Evolutionary conservation across 2,329 filamentous ascomycete genomes (phyloP), one percentile per base, ranked within the genome.

Genomic region (Beauveria varroae): DNA sequence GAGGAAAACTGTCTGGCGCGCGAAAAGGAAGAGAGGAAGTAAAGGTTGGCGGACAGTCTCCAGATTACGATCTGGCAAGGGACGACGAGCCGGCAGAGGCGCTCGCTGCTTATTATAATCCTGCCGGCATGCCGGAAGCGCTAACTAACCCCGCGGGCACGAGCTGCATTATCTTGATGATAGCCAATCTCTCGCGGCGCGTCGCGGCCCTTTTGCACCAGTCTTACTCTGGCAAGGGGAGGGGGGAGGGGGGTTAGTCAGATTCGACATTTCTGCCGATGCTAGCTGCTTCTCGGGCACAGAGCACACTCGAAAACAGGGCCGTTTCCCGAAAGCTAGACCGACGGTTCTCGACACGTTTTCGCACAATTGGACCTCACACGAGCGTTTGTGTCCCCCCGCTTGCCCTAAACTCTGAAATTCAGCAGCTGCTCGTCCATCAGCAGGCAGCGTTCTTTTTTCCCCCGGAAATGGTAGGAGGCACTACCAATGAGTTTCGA

Each of bases 271-370:
- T 40, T 41, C 16, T n/a, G 47, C 56, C 56, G 37, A 58, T 58
- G 56, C 56, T 58, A 58, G 14, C 37, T 58, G 22, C 4, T 20
- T 44, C 16, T 26, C 40, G 8, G 5, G 22, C 12, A 22, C 22
- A 54, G 5, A 56, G 3, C 14, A 26, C 52, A 24, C 20, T 56
- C 46, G 28, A 30, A 43, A n/a, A n/a, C n/a, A n/a, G n/a, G n/a
- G n/a, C n/a, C n/a, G n/a, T n/a, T 43, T 47, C 20, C 58, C 50
- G 26, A 55, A 55, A 44, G 20, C 57, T 52, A 60, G 57, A 60
- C 57, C 57, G 57, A 60, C 24, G 30, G 28, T 8, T 8, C 18
- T 34, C 20, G 28, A 50, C 58, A 60, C 58, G 58, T 60, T 60
- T 30, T 49, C 10, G 43, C 58, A 28, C 30, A 55, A 60, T 60